Evolutionary conservation across 1,284 basidiomycete genomes (phyloP).

Genomic region (Paramarasmius palmivorus): DNA sequence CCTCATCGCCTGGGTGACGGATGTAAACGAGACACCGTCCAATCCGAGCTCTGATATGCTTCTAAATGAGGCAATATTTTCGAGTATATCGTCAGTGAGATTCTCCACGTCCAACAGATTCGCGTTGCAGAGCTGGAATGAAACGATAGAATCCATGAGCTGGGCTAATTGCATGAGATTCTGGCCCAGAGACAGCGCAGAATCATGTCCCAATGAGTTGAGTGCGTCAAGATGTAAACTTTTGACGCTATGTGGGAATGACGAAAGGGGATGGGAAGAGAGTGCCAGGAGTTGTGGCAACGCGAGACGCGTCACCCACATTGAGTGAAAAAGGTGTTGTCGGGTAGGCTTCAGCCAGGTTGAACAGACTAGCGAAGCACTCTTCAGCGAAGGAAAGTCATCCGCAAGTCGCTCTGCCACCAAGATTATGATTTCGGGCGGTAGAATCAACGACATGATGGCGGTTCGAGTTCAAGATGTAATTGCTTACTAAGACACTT

Average conservation of each 20-base stretch:
- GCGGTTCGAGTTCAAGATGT: neutral
- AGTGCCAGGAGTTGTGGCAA: neutral
- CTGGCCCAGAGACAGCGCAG: neutral
- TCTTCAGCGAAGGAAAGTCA: neutral
- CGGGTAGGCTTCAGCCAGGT: conserved; percentile 9
- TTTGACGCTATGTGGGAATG: conserved; percentile 2
- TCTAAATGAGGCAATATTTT: conserved; percentile 1
- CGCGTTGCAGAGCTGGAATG: conserved; percentile 2
- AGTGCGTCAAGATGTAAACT: conserved; percentile 1
- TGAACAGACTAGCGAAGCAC: neutral
- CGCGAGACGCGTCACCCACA: neutral
- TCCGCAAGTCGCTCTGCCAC: conserved; percentile 1
- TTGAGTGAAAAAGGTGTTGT: conserved; percentile 3
- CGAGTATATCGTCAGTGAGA: neutral
- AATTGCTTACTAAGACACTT: neutral
- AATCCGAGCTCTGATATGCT: conserved; percentile 1
- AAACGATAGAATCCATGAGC: neutral
- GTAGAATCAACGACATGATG: conserved; percentile 1
- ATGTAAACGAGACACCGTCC: conserved; percentile 3
- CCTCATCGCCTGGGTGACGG: conserved; percentile 9
- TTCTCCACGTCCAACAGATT: neutral
- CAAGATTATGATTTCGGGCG: conserved; percentile 7
- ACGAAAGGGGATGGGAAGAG: neutral
- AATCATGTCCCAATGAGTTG: neutral
- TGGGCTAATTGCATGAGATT: neutral